phyloP scores from a whole-genome alignment of 2,329 filamentous ascomycete species.

The Amesomyces nigricolor region DNA sequence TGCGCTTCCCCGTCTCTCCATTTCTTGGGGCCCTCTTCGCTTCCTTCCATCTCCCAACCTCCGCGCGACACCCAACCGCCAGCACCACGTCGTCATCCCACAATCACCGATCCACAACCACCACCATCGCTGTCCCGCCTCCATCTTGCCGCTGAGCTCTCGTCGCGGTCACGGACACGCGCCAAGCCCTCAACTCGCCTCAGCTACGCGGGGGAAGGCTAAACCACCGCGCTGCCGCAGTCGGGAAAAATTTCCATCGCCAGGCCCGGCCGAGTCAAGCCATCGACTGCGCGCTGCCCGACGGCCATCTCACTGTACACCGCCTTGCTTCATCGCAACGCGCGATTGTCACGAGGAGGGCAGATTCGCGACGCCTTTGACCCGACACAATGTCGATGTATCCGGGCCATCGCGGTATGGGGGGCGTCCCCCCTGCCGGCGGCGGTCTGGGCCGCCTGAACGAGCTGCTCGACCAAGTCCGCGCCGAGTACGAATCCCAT shows the following conservation, averaged over 20 bases:
- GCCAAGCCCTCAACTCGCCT: conserved; percentile 15
- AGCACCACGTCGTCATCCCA: not conserved
- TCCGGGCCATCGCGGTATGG: conserved; percentile 78
- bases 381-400: conserved; percentile 66
- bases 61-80: not conserved
- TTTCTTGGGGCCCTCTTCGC: no score
- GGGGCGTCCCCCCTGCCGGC: conserved; percentile 54
- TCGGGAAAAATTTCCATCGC: conserved; percentile 14
- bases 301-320: conserved; percentile 3
- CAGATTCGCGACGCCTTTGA: not conserved
- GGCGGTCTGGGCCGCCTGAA: conserved; percentile 62
- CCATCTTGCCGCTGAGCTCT: conserved; percentile 1
- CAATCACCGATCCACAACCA: not conserved
- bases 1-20: no score
- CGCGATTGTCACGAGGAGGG: not conserved
- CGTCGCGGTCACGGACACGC: conserved; percentile 10
- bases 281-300: not conserved
- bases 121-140: not conserved
- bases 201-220: conserved; percentile 10
- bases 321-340: not conserved
- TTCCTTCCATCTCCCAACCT: not conserved
- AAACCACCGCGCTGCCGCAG: conserved; percentile 3
- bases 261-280: not conserved
- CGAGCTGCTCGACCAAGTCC: conserved; percentile 86
- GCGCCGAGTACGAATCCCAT: conserved; percentile 85